Conservation (phyloP, 148 eudicot genomes). For the Camellia sinensis region DNA sequence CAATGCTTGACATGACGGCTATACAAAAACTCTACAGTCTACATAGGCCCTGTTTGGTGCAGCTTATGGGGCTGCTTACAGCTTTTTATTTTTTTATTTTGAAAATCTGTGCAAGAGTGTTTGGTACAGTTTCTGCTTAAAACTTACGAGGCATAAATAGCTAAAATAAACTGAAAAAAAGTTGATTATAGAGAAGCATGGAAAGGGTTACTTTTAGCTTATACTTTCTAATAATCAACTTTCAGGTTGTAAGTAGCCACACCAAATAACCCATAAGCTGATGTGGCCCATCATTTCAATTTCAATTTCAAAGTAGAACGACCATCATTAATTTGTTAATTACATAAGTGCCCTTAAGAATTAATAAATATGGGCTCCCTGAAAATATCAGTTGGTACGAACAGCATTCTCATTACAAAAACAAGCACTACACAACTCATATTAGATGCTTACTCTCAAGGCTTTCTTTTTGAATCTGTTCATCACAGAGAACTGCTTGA, state of each 20-base stretch:
- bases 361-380: neutral
- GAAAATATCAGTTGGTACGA: neutral
- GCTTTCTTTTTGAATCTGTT: conserved; percentile 91
- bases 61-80: too few species aligned
- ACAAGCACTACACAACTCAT: neutral
- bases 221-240: too few species aligned
- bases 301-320: neutral
- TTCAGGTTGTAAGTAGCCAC: too few species aligned
- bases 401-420: neutral
- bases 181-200: too few species aligned
- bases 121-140: too few species aligned
- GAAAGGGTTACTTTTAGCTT: too few species aligned
- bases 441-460: conserved; percentile 47
- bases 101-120: too few species aligned
- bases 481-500: conserved; percentile 85
- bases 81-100: too few species aligned
- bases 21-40: neutral
- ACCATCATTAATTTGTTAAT: neutral
- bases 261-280: neutral
- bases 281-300: neutral
- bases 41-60: neutral
- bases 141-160: too few species aligned
- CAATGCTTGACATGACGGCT: neutral
- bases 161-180: too few species aligned
- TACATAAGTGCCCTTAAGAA: neutral